Evolutionary conservation across 768 basidiomycete genomes (phyloP).

Genomic region (Crucibulum laeve): DNA sequence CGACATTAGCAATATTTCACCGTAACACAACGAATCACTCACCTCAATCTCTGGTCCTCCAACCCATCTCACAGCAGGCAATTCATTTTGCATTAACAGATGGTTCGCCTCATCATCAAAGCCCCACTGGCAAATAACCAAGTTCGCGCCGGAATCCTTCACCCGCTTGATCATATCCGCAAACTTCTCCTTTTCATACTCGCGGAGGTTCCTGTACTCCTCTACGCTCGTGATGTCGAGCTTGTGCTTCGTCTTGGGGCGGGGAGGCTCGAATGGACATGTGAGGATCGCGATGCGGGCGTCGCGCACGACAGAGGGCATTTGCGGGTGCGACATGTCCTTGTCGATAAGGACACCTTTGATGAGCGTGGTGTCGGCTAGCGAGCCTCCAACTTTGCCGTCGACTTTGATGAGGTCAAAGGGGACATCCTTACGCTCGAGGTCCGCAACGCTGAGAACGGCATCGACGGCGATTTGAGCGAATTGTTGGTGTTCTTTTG

Average conservation of each 20-base stretch:
- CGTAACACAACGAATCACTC: too few relatives aligned
- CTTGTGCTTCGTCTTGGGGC: slow-evolving; percentile 99
- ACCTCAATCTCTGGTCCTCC: slow-evolving; percentile 99
- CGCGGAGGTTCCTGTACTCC: slow-evolving; percentile 91
- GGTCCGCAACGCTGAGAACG: slow-evolving; percentile 90
- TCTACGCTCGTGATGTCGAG: slow-evolving; percentile 95
- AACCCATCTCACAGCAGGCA: slow-evolving; percentile 98
- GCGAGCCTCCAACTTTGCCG: slow-evolving; percentile 96
- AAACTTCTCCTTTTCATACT: slow-evolving; percentile 96
- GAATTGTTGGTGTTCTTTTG: slow-evolving; percentile 93
- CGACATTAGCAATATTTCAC: too few relatives aligned
- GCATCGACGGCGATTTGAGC: slow-evolving; percentile 98
- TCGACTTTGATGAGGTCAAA: slow-evolving; percentile 99
- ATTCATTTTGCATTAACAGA: slow-evolving; percentile 93
- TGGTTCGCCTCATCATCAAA: slow-evolving; percentile 99
- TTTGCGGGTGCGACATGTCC: slow-evolving; percentile 99
- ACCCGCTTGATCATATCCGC: slow-evolving; percentile 95
- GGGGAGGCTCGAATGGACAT: slow-evolving; percentile 97
- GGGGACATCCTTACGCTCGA: slow-evolving; percentile 90
- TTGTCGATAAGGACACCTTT: slow-evolving; percentile 99
- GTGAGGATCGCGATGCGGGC: slow-evolving; percentile 95
- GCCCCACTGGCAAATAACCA: slow-evolving; percentile 99
- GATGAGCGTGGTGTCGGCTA: slow-evolving; percentile 93
- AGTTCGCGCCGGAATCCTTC: slow-evolving; percentile 94
- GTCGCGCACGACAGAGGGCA: slow-evolving; percentile 86